Evolutionary conservation across 495 filamentous ascomycete genomes (phyloP), one percentile per base, ranked within the genome.

Genomic region (Hyaloscypha hepaticicola): DNA sequence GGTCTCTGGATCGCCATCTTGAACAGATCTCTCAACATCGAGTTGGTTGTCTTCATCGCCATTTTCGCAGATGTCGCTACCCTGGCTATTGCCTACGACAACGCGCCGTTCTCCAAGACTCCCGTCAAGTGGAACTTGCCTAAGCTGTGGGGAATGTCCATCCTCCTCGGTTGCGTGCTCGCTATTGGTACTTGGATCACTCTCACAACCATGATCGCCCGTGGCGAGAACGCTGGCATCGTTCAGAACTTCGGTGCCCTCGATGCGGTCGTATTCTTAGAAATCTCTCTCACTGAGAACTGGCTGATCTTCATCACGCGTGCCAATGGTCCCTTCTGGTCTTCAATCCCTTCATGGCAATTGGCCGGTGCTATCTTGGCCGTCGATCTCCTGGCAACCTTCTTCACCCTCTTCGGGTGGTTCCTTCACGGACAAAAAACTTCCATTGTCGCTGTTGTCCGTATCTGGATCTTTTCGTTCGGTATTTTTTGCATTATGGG

Each of bases 271-370:
- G 74, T 97, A 66, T 96, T 97, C 82, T 86, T 97, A 56, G 83
- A 97, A 76, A 92, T 97, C 75, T 89, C 90, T 14, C 84, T 96
- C 63, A 90, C 93, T 60, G 90, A 96, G 81, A 97, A 95, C 78
- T 96, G 93, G 92, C 85, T 96, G 52, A 97, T 97, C 78, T 94
- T 97, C 81, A 93, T 96, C 76, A 96, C 93, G 65, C 89, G 93
- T 80, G 88, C 90, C 76, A 90, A 90, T 72, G 89, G 90, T 65
- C 87, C 90, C 26, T 92, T 94, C 83, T 94, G 90, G 90, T 89
- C 87, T 2, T 90, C 87, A 26, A 80, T 88, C 50, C 93, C 93
- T 19, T 96, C 92, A 56, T 90, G 89, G 86, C 88, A 93, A 75
- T 82, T 97, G 55, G 70, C 82, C 58, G 84, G 82, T 51, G 92